A percentile compares a stretch with the other conserved stretches of the same genome.
These are phyloP conservation scores for Extremus antarcticus DNA, from an alignment of 495 filamentous ascomycete genomes.

Conservation along the genomic window DNA sequence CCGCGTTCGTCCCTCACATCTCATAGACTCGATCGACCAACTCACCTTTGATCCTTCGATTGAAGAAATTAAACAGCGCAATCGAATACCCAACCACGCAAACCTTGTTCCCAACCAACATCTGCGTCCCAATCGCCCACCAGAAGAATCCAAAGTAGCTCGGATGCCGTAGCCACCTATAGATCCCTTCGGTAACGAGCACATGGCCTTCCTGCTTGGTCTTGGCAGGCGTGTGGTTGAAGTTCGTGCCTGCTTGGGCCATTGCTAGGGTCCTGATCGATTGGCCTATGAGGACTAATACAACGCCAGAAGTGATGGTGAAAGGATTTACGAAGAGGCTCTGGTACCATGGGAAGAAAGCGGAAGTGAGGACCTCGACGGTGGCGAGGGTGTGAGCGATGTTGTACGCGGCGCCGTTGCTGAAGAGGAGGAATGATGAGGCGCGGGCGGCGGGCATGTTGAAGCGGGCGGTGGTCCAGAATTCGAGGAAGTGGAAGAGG, in stretches of 20 bases:
- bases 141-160: slow-evolving; percentile 97
- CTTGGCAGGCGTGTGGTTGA: slow-evolving; percentile 77
- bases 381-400: slow-evolving; percentile 66
- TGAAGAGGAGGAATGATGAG: slow-evolving; percentile 69
- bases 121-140: slow-evolving; percentile 91
- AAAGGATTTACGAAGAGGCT: slow-evolving; percentile 26
- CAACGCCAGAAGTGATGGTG: slow-evolving; percentile 42
- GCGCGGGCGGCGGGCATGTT: slow-evolving; percentile 65
- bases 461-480: slow-evolving; percentile 71
- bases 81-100: slow-evolving; percentile 63
- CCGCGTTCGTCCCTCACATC: background rate
- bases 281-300: slow-evolving; percentile 62
- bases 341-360: slow-evolving; percentile 24
- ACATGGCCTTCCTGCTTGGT: slow-evolving; percentile 54
- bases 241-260: slow-evolving; percentile 78
- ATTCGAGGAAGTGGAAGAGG: slow-evolving; percentile 93
- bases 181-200: slow-evolving; percentile 67
- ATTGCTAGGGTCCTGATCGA: slow-evolving; percentile 64
- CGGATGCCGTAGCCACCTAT: slow-evolving; percentile 62
- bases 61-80: slow-evolving; percentile 80
- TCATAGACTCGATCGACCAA: slow-evolving; percentile 6
- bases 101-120: slow-evolving; percentile 74
- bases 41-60: slow-evolving; percentile 53
- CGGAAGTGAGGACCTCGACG: slow-evolving; percentile 57
- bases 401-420: slow-evolving; percentile 76